These are phyloP conservation scores for Dispira parvispora DNA, from an alignment of 192 early-diverging fungal species.

Conservation along the genomic window DNA sequence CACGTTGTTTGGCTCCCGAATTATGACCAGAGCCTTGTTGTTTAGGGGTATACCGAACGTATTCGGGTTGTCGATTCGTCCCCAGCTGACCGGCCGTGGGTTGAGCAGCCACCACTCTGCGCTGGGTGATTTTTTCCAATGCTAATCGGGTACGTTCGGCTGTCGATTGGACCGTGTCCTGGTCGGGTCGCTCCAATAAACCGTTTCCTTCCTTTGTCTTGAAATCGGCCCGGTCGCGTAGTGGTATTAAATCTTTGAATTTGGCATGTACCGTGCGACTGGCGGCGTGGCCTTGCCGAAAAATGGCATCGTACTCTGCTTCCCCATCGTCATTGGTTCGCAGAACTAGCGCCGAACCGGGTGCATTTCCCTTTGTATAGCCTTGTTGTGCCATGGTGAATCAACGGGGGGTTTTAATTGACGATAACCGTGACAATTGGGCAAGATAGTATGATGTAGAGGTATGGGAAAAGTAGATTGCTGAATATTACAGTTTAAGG, in stretches of 20 bases:
- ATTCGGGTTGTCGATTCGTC: slow-evolving; percentile 51
- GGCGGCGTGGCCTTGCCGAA: slow-evolving; percentile 53
- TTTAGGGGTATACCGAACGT: slow-evolving; percentile 82
- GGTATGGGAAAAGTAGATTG: too few relatives aligned
- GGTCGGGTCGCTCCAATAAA: slow-evolving; percentile 56
- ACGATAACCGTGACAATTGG: too few relatives aligned
- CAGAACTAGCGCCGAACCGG: slow-evolving; percentile 49
- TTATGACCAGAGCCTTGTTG: slow-evolving; percentile 46
- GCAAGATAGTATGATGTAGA: too few relatives aligned
- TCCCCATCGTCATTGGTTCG: slow-evolving; percentile 85
- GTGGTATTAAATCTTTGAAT: slow-evolving; percentile 63
- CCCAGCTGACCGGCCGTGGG: slow-evolving; percentile 33
- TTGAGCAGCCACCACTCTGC: slow-evolving; percentile 43
- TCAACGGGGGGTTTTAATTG: too few relatives aligned
- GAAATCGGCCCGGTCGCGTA: slow-evolving; percentile 47
- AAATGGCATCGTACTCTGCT: slow-evolving; percentile 75
- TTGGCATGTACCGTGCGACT: slow-evolving; percentile 65
- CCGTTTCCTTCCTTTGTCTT: slow-evolving; percentile 39
- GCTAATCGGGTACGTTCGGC: slow-evolving; percentile 81
- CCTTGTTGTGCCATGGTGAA: too few relatives aligned
- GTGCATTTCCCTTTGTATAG: slow-evolving; percentile 9
- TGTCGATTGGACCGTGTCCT: slow-evolving; percentile 58
- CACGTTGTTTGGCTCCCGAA: slow-evolving; percentile 66
- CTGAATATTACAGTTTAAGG: too few relatives aligned
- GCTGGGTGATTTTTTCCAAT: slow-evolving; percentile 75